Evolutionary conservation across 352 stramenopile species (phyloP).

Genomic region (Phytopythium mirpurense): DNA sequence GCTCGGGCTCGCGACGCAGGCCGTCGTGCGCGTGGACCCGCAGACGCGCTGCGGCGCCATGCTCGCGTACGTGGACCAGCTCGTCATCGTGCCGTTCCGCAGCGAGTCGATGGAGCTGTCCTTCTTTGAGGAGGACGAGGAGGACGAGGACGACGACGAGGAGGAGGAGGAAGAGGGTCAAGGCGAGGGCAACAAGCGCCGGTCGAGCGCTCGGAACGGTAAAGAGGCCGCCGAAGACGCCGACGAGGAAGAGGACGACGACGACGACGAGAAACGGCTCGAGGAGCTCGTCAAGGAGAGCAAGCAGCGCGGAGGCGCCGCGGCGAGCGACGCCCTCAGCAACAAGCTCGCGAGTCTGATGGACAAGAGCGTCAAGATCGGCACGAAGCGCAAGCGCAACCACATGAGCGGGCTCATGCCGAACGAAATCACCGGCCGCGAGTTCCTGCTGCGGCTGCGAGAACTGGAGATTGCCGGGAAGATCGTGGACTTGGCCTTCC

Average conservation of each 20-base stretch:
- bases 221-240: slow-evolving; percentile 8
- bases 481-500: slow-evolving; percentile 74
- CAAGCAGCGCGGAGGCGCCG: slow-evolving; percentile 34
- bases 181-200: slow-evolving; percentile 1
- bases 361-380: slow-evolving; percentile 82
- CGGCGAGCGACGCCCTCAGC: slow-evolving; percentile 54
- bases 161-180: slow-evolving; percentile 25
- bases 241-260: slow-evolving; percentile 69
- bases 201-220: neutral
- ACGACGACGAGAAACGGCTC: slow-evolving; percentile 77
- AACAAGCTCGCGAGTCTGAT: slow-evolving; percentile 54
- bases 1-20: slow-evolving; percentile 52
- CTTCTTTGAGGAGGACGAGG: slow-evolving; percentile 77
- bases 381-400: slow-evolving; percentile 66
- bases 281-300: slow-evolving; percentile 72
- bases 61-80: slow-evolving; percentile 78
- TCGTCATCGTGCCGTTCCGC: slow-evolving; percentile 78
- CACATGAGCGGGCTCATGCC: slow-evolving; percentile 59
- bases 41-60: slow-evolving; percentile 78
- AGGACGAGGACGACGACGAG: slow-evolving; percentile 67
- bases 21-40: slow-evolving; percentile 53
- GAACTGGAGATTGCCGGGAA: slow-evolving; percentile 76
- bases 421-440: slow-evolving; percentile 64
- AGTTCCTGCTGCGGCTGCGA: slow-evolving; percentile 70
- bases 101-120: slow-evolving; percentile 74